phyloP scores from a whole-genome alignment of 192 early-diverging fungal genomes.

The Coemansia sp. region DNA sequence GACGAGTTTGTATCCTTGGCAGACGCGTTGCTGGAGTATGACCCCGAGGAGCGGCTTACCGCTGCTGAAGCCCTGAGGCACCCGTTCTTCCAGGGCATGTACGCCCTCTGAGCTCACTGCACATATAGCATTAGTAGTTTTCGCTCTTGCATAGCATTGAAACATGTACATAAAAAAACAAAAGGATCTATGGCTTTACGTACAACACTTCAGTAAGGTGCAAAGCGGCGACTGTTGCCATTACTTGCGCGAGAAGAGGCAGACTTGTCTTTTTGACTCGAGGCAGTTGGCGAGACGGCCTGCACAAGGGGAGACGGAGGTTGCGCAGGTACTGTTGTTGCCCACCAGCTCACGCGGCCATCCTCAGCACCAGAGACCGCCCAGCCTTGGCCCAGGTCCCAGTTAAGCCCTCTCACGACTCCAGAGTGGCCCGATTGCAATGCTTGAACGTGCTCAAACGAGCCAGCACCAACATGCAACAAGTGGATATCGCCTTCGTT shows the following conservation, averaged over 20 bases:
- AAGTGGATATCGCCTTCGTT: conserved; percentile 71
- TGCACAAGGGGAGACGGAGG: not conserved
- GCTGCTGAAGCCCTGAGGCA: conserved; percentile 68
- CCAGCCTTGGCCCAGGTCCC: conserved; percentile 63
- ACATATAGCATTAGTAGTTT: not conserved
- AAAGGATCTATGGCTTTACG: not conserved
- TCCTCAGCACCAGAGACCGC: conserved; percentile 82
- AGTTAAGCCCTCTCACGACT: conserved; percentile 77
- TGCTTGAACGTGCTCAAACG: conserved; percentile 74
- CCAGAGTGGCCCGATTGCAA: conserved; percentile 82
- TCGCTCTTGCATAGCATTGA: not conserved
- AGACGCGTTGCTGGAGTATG: conserved; percentile 79
- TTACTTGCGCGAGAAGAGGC: not conserved
- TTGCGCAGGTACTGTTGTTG: conserved; percentile 12
- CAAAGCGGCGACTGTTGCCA: conserved; percentile 22
- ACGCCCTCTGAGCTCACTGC: conserved; percentile 16
- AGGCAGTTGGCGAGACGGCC: not conserved
- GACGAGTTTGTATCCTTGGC: conserved; percentile 54
- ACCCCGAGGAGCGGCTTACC: conserved; percentile 81
- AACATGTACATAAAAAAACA: not conserved
- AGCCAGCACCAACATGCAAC: conserved; percentile 76
- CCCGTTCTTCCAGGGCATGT: conserved; percentile 52
- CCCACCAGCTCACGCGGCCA: conserved; percentile 71
- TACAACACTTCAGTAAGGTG: conserved; percentile 24
- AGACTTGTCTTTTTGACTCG: conserved; percentile 9